Percentiles rank a stretch among this genome's conserved stretches.
Conservation (phyloP, 2,329 filamentous ascomycete genomes). For the Xylariales sp. region DNA sequence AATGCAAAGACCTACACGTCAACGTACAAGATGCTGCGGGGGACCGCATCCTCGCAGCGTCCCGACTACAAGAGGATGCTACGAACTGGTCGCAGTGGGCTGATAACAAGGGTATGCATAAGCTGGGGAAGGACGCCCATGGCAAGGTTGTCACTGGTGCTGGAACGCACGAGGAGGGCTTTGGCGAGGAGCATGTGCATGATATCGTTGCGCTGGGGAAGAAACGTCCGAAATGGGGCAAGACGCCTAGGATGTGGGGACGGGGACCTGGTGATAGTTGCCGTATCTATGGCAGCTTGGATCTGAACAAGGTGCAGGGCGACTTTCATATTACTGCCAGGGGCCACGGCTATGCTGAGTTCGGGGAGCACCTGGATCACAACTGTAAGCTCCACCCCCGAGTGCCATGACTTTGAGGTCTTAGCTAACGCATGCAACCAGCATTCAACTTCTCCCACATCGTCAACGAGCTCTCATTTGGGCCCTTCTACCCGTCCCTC, state of each 20-base stretch:
- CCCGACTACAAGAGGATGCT: constrained; percentile 66
- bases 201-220: constrained; percentile 75
- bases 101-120: constrained; percentile 61
- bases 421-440: constrained; percentile 32
- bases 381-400: constrained; percentile 48
- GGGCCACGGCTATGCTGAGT: constrained; percentile 89
- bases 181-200: constrained; percentile 78
- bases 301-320: constrained; percentile 94
- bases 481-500: constrained; percentile 91
- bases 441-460: constrained; percentile 98
- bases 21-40: constrained; percentile 96
- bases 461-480: constrained; percentile 93
- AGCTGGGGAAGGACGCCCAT: constrained; percentile 50
- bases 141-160: constrained; percentile 53
- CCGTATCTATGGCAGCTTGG: constrained; percentile 81
- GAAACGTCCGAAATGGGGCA: constrained; percentile 62
- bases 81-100: constrained; percentile 84
- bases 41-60: constrained; percentile 81
- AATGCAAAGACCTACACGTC: constrained; percentile 81
- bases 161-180: constrained; percentile 64
- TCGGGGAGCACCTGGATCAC: constrained; percentile 78
- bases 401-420: neutral
- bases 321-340: constrained; percentile 97
- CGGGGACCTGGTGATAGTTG: constrained; percentile 61
- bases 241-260: constrained; percentile 65